Conservation (phyloP, 2,329 filamentous ascomycete genomes). For the Davidsoniella australis region DNA sequence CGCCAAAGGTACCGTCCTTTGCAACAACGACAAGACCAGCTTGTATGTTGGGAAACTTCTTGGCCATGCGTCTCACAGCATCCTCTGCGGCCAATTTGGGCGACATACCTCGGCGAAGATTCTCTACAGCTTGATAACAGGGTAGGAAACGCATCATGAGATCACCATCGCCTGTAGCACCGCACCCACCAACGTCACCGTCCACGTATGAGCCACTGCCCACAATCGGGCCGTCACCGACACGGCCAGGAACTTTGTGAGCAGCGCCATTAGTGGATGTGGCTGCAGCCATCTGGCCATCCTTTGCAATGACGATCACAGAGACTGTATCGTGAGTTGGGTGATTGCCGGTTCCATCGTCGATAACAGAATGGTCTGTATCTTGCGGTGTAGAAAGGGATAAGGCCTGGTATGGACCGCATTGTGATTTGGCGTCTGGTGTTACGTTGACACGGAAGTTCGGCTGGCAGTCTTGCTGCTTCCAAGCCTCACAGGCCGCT, state of each 20-base stretch:
- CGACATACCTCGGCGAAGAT: constrained; percentile 29
- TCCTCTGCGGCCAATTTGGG: constrained; percentile 33
- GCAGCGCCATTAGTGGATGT: constrained; percentile 38
- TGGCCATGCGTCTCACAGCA: constrained; percentile 30
- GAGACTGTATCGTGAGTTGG: constrained; percentile 36
- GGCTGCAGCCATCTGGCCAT: constrained; percentile 33
- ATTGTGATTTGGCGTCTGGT: constrained; percentile 26
- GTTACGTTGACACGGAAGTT: constrained; percentile 32
- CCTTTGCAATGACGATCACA: constrained; percentile 27
- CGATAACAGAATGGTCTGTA: background rate
- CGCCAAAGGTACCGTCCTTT: constrained; percentile 30
- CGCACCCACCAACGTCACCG: constrained; percentile 34
- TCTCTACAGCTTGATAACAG: constrained; percentile 41
- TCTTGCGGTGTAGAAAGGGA: no score
- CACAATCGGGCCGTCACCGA: constrained; percentile 37
- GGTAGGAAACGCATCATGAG: constrained; percentile 40
- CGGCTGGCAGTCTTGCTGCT: constrained; percentile 25
- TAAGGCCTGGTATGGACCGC: constrained; percentile 29
- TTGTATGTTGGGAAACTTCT: constrained; percentile 27
- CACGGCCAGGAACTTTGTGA: constrained; percentile 36
- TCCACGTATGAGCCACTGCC: constrained; percentile 40
- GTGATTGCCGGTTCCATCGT: background rate
- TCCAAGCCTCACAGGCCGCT: constrained; percentile 27
- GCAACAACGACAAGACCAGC: constrained; percentile 36
- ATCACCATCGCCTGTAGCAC: constrained; percentile 39